phyloP scores from a whole-genome alignment of 2,329 filamentous ascomycete species.

The Pyricularia sp. region DNA sequence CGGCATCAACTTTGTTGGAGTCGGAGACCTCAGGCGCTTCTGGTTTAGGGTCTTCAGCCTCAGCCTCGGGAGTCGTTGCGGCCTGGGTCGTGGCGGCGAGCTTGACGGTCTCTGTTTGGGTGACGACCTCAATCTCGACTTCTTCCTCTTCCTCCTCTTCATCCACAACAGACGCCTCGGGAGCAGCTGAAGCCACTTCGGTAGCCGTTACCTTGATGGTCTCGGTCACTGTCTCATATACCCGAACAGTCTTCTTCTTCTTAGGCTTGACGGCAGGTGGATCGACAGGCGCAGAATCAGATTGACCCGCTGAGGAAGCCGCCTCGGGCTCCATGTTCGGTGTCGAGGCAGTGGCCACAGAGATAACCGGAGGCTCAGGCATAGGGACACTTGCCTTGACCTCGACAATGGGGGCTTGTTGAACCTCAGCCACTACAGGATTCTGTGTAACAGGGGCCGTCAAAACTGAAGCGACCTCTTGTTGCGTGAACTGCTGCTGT shows the following conservation, averaged over 20 bases:
- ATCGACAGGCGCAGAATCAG: not conserved
- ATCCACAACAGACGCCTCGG: not conserved
- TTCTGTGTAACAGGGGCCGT: not conserved
- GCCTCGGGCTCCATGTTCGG: not conserved
- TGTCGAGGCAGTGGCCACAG: not conserved
- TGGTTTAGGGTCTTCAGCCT: not conserved
- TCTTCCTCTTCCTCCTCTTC: slow-evolving; percentile 12
- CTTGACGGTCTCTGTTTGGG: slow-evolving; percentile 12
- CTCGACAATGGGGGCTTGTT: slow-evolving; percentile 1
- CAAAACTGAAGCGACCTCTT: slow-evolving; percentile 7
- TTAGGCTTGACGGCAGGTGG: slow-evolving; percentile 2
- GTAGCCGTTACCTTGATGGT: slow-evolving; percentile 12
- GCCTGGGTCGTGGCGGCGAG: not conserved
- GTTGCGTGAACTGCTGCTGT: slow-evolving; percentile 7
- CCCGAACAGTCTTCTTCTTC: slow-evolving; percentile 14
- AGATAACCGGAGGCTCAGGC: not conserved
- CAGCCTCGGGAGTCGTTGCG: not conserved
- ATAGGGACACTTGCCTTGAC: not conserved
- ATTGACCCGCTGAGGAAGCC: not conserved
- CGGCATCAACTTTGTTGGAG: not conserved
- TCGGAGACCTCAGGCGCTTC: not conserved
- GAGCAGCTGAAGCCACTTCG: slow-evolving; percentile 1
- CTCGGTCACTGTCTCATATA: slow-evolving; percentile 14
- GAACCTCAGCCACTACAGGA: not conserved
- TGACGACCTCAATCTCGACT: slow-evolving; percentile 14